phyloP scores from a whole-genome alignment of 1,139 yeast species.

The Hemisphaericaspora subhashii region DNA sequence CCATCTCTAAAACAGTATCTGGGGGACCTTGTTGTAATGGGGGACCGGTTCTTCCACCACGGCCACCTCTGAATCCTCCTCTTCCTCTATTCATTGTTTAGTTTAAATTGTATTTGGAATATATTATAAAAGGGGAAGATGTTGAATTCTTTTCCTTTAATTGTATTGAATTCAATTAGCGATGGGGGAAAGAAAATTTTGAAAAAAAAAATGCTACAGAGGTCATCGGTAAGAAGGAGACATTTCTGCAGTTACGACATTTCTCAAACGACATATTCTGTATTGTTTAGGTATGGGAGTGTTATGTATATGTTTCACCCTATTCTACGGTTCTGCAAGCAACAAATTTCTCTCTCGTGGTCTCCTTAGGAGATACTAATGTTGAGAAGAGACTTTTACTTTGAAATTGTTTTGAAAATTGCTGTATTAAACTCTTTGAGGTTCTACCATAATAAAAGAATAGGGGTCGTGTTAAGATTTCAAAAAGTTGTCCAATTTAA shows the following conservation, averaged over 20 bases:
- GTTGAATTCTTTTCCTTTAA: background rate
- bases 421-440: background rate
- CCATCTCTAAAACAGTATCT: slow-evolving; percentile 92
- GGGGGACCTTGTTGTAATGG: slow-evolving; percentile 84
- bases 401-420: too few species aligned
- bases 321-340: too few species aligned
- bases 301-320: too few species aligned
- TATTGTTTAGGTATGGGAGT: too few species aligned
- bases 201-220: background rate
- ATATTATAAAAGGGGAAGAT: background rate
- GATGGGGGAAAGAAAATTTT: slow-evolving; percentile 3
- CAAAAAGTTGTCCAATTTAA: background rate
- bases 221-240: background rate
- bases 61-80: slow-evolving; percentile 73
- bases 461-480: background rate
- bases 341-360: too few species aligned
- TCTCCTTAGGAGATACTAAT: too few species aligned
- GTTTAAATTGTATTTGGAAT: slow-evolving; percentile 6
- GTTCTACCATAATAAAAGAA: background rate
- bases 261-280: background rate
- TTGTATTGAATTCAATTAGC: background rate
- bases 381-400: too few species aligned
- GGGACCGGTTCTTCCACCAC: slow-evolving; percentile 59
- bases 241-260: background rate
- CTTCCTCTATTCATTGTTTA: slow-evolving; percentile 57